A percentile compares a stretch with the other conserved stretches of the same genome.
Evolutionary conservation across 495 filamentous ascomycete species (phyloP).

Genomic region (Thermochaetoides thermophila): DNA sequence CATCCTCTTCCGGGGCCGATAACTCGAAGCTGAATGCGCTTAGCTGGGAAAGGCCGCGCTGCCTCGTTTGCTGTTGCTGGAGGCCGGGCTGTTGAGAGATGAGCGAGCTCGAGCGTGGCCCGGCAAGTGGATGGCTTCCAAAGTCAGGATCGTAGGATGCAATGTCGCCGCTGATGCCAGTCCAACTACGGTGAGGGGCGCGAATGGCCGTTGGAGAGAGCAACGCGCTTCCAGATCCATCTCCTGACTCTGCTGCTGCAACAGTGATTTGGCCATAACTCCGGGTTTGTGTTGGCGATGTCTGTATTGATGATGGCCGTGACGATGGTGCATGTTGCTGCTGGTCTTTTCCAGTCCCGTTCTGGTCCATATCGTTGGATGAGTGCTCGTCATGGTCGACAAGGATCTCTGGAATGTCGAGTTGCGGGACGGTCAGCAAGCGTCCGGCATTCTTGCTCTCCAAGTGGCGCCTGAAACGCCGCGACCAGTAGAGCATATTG

Average conservation of each 20-base stretch:
- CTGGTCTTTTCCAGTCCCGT: too few relatives aligned
- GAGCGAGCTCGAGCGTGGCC: slow-evolving; percentile 17
- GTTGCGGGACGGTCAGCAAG: slow-evolving; percentile 62
- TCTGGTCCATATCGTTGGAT: neutral
- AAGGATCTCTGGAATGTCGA: slow-evolving; percentile 80
- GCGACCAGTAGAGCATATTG: slow-evolving; percentile 80
- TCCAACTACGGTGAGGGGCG: slow-evolving; percentile 25
- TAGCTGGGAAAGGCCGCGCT: neutral
- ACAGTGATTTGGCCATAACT: too few relatives aligned
- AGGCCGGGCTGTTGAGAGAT: slow-evolving; percentile 11
- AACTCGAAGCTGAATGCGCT: slow-evolving; percentile 33
- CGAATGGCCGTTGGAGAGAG: slow-evolving; percentile 24
- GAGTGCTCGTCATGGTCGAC: slow-evolving; percentile 50
- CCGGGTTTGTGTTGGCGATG: too few relatives aligned
- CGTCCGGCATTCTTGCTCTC: slow-evolving; percentile 54
- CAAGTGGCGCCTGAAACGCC: slow-evolving; percentile 58
- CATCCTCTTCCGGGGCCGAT: too few relatives aligned
- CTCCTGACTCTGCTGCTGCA: neutral
- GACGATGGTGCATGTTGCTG: too few relatives aligned
- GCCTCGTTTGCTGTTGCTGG: slow-evolving; percentile 10
- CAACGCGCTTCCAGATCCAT: slow-evolving; percentile 7
- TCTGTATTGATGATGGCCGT: too few relatives aligned
- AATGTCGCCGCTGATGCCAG: slow-evolving; percentile 20
- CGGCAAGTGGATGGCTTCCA: slow-evolving; percentile 28
- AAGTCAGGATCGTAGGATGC: slow-evolving; percentile 28